Percentiles rank a stretch among this genome's conserved stretches.
Evolutionary conservation across 1,139 yeast genomes (phyloP).

Genomic region (Debaryomycetaceae sp.): DNA sequence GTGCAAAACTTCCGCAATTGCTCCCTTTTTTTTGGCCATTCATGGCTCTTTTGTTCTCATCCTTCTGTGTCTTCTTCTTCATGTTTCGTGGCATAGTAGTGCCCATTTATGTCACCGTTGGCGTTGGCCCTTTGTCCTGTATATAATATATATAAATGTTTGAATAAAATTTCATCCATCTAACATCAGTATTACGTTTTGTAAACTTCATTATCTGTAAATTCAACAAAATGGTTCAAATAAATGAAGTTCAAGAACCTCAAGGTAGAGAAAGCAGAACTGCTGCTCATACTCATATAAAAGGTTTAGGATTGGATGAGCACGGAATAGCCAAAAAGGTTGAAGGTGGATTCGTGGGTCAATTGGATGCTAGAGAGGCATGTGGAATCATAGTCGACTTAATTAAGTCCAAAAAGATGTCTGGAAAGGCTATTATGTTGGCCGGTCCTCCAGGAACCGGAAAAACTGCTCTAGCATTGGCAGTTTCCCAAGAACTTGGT

Average conservation of each 20-base stretch:
- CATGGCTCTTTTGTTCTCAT: no score
- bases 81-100: no score
- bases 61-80: no score
- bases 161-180: neutral
- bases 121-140: neutral
- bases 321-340: slow-evolving; percentile 78
- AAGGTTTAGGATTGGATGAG: slow-evolving; percentile 91
- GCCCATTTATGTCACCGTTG: neutral
- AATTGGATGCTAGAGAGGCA: slow-evolving; percentile 91
- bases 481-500: slow-evolving; percentile 94
- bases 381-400: slow-evolving; percentile 94
- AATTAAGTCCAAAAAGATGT: slow-evolving; percentile 88
- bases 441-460: slow-evolving; percentile 99
- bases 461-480: slow-evolving; percentile 93
- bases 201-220: neutral
- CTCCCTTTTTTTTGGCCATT: no score
- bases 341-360: slow-evolving; percentile 97
- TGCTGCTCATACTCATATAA: slow-evolving; percentile 96
- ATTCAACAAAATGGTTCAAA: slow-evolving; percentile 60
- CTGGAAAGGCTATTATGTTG: slow-evolving; percentile 90
- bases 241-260: slow-evolving; percentile 72
- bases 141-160: neutral
- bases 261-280: slow-evolving; percentile 69
- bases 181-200: neutral
- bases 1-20: no score